phyloP scores from a whole-genome alignment of 2,329 filamentous ascomycete species.

The Ophiostoma himal-ulmi region DNA sequence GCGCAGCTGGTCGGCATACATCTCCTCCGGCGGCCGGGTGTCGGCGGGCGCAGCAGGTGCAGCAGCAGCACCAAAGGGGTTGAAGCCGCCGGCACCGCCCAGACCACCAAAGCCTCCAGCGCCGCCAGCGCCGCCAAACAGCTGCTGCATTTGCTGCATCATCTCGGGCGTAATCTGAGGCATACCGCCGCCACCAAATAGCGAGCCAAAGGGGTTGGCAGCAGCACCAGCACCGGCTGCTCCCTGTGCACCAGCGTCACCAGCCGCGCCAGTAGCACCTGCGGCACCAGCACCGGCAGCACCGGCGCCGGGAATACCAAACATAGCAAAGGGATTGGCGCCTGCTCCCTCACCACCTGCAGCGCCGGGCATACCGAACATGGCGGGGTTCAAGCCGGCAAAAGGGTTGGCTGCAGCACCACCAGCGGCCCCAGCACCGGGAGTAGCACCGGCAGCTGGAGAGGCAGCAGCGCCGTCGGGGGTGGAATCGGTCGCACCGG shows the following conservation, averaged over 20 bases:
- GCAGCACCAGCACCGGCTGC: neutral
- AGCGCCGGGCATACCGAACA: constrained; percentile 16
- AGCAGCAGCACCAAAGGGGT: constrained; percentile 10
- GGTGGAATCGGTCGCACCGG: constrained; percentile 84
- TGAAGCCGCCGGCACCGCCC: no score
- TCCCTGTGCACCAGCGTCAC: neutral
- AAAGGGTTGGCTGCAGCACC: constrained; percentile 24
- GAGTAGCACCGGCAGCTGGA: constrained; percentile 26
- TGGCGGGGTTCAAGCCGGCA: constrained; percentile 23
- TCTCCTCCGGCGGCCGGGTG: constrained; percentile 84
- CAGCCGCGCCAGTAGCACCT: constrained; percentile 1
- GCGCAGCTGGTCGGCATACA: constrained; percentile 81
- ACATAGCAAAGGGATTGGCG: constrained; percentile 35
- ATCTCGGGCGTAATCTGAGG: constrained; percentile 50
- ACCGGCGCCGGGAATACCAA: neutral
- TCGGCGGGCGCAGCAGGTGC: constrained; percentile 52
- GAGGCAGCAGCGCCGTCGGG: constrained; percentile 43
- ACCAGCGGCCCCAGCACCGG: constrained; percentile 12
- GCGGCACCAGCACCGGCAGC: neutral
- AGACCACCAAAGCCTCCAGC: constrained; percentile 28
- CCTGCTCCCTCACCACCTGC: constrained; percentile 24
- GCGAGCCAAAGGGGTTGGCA: constrained; percentile 26
- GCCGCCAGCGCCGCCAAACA: constrained; percentile 38
- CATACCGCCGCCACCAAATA: constrained; percentile 44
- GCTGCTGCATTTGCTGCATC: constrained; percentile 47